Conservation (phyloP, 2,329 filamentous ascomycete genomes). For the Colletotrichum sp. region DNA sequence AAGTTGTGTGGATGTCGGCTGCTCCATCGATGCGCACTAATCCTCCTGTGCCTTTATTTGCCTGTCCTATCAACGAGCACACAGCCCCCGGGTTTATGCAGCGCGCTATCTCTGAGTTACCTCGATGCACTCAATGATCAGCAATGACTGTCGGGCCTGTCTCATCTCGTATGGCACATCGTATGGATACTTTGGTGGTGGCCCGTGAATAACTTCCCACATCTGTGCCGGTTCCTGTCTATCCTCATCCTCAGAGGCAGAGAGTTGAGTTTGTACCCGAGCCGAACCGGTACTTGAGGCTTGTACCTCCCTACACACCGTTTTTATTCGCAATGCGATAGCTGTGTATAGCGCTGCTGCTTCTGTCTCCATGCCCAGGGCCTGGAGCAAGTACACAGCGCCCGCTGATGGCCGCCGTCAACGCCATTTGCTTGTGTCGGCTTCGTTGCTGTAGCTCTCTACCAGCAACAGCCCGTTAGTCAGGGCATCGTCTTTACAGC, state of each 20-base stretch:
- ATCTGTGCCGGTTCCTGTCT: neutral
- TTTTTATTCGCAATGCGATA: constrained; percentile 1
- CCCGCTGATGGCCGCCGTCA: constrained; percentile 13
- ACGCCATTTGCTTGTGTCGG: constrained; percentile 7
- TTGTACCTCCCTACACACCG: neutral
- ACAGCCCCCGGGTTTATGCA: constrained; percentile 23
- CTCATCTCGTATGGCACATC: constrained; percentile 12
- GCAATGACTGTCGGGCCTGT: neutral
- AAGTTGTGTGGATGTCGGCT: constrained; percentile 21
- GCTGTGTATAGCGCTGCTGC: constrained; percentile 7
- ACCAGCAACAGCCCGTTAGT: neutral
- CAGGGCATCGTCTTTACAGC: neutral
- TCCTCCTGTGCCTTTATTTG: neutral
- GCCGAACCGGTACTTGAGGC: constrained; percentile 40
- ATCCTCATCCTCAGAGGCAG: neutral
- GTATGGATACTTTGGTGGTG: constrained; percentile 4
- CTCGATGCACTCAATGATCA: constrained; percentile 6
- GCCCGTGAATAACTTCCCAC: constrained; percentile 4
- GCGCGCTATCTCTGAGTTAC: constrained; percentile 6
- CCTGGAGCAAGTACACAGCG: neutral
- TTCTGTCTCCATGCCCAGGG: neutral
- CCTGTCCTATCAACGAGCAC: constrained; percentile 16
- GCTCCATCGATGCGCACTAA: constrained; percentile 10
- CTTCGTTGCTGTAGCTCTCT: neutral
- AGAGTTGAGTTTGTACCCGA: neutral